These are phyloP conservation scores for Grosmannia huntii DNA, from an alignment of 2,329 filamentous ascomycete species.

Conservation along the genomic window DNA sequence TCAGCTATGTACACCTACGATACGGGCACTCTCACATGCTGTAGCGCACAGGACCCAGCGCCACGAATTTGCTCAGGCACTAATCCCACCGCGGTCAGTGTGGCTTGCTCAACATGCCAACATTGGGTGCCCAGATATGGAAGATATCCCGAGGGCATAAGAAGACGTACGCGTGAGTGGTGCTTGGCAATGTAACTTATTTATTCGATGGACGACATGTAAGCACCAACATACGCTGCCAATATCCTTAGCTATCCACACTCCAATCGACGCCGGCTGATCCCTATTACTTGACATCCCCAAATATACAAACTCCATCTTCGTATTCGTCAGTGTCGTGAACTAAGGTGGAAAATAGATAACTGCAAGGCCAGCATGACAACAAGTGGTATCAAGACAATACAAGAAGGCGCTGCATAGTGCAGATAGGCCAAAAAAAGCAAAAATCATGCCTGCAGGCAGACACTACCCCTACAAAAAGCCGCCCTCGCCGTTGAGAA, in stretches of 20 bases:
- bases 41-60: no score
- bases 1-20: neutral
- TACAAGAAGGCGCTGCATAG: neutral
- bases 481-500: conserved; percentile 39
- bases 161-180: no score
- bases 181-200: no score
- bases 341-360: neutral
- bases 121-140: no score
- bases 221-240: neutral
- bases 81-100: no score
- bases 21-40: neutral
- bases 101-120: no score
- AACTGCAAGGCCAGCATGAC: neutral
- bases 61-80: no score
- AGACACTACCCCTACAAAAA: conserved; percentile 28
- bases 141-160: no score
- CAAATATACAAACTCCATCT: neutral
- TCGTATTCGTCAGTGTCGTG: conserved; percentile 1
- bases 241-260: neutral
- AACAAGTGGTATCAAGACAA: neutral
- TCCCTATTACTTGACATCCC: neutral
- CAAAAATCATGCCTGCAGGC: neutral
- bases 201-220: neutral
- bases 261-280: no score
- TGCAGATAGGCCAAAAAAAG: neutral